Evolutionary conservation across 2,329 filamentous ascomycete genomes (phyloP).

Genomic region (Trichoderma koningii): DNA sequence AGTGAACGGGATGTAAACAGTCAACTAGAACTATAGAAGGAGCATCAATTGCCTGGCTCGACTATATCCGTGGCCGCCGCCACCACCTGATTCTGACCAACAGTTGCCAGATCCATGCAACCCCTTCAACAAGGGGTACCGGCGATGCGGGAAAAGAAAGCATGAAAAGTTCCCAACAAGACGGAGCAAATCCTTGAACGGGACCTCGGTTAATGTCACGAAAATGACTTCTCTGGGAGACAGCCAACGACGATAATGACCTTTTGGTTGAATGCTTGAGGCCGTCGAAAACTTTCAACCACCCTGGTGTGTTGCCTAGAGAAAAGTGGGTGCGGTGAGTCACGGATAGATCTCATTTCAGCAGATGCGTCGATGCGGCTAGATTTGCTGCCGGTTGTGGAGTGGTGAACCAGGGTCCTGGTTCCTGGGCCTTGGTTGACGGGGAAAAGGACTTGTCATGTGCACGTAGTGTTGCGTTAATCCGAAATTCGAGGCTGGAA

Average conservation of each 20-base stretch:
- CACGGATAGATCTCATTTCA: constrained; percentile 22
- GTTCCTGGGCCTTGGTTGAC: too few relatives aligned
- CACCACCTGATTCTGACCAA: too few relatives aligned
- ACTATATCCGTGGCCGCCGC: too few relatives aligned
- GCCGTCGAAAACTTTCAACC: neutral
- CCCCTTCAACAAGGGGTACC: neutral
- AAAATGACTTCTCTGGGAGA: neutral
- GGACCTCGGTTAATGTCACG: neutral
- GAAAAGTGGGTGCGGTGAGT: constrained; percentile 14
- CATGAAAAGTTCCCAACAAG: constrained; percentile 7
- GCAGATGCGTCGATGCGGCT: neutral
- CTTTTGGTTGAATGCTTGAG: too few relatives aligned
- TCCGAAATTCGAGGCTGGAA: neutral
- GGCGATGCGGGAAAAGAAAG: neutral
- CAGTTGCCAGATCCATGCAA: neutral
- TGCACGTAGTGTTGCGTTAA: neutral
- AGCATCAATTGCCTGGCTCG: neutral
- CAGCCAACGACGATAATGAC: neutral
- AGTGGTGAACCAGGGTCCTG: neutral
- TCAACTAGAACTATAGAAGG: too few relatives aligned
- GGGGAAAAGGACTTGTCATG: neutral
- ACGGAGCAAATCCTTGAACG: neutral
- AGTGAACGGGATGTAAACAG: too few relatives aligned
- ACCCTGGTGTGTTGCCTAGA: constrained; percentile 24
- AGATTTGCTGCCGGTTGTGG: neutral